Evolutionary conservation across 768 basidiomycete species (phyloP), one percentile per base, ranked within the genome.

Genomic region (Amanita pallidorosea): DNA sequence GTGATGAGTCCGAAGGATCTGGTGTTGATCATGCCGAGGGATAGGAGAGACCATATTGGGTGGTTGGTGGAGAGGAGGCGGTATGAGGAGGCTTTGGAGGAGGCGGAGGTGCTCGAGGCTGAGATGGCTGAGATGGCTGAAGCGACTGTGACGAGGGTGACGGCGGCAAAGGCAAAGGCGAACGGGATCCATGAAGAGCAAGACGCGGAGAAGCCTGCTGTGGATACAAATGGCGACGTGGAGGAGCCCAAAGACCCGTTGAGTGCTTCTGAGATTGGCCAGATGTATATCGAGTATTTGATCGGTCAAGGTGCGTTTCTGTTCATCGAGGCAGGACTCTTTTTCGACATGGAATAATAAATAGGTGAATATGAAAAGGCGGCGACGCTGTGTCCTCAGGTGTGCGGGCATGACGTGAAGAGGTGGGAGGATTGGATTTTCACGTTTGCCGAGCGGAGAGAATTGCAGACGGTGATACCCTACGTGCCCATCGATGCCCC

Each of bases 371-470:
- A 44, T 17, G 50, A 51, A 1, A 51, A 45, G 25, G 95, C 95
- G 1, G 96, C 95, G 0, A 67, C 73, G 7, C 66, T 96, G 22
- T 84, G 82, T 57, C 84, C 90, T 0, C 92, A 88, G 62, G 90
- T 97, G 6, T 87, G 95, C 56, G 84, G 78, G 3, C 79, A 80
- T 40, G 80, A 95, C 57, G 66, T 74, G 9, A 83, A 81, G 59
- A 75, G 78, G n/a, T 99, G 96, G 96, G 94, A 97, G 61, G 80
- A 86, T 58, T 96, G 88, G 88, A 88, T 97, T 60, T 95, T 96
- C 59, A 70, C 79, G 12, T 98, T 95, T 61, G 87, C 86, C 1
- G 81, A 91, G 63, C 79, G 83, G 57, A 74, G 78, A 22, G 82
- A 91, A 52, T 68, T 97, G 13, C 81, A 87, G 65, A 92, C 89